These are phyloP conservation scores for Allomyces macrogynus DNA, from an alignment of 192 early-diverging fungal genomes.

Conservation along the genomic window DNA sequence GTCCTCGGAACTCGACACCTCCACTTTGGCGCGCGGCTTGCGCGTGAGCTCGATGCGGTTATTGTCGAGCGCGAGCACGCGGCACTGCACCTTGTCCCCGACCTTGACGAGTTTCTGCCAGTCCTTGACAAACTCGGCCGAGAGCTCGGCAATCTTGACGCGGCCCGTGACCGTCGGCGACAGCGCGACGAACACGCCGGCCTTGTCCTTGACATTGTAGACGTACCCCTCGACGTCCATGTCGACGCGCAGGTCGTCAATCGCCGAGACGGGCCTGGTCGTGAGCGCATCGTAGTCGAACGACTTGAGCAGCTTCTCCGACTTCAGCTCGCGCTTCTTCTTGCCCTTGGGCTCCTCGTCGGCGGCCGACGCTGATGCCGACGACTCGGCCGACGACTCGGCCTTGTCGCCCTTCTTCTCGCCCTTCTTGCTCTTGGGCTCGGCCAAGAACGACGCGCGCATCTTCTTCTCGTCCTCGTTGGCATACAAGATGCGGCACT, in stretches of 20 bases:
- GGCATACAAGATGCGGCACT: slow-evolving; percentile 46
- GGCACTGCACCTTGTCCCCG: slow-evolving; percentile 58
- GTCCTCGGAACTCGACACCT: slow-evolving; percentile 13
- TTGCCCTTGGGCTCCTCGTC: neutral
- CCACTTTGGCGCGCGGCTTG: slow-evolving; percentile 33
- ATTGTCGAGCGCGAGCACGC: slow-evolving; percentile 33
- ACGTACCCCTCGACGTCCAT: slow-evolving; percentile 53
- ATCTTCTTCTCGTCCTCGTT: slow-evolving; percentile 36
- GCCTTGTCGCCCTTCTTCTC: slow-evolving; percentile 16
- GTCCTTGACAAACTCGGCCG: slow-evolving; percentile 69
- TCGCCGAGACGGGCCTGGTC: slow-evolving; percentile 12
- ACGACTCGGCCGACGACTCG: neutral
- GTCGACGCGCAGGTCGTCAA: slow-evolving; percentile 34
- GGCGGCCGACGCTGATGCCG: too few relatives aligned
- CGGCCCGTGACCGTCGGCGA: slow-evolving; percentile 39
- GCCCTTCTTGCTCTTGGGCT: slow-evolving; percentile 28
- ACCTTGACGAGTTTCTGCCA: slow-evolving; percentile 48
- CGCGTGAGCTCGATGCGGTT: slow-evolving; percentile 51
- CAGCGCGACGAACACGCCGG: slow-evolving; percentile 50
- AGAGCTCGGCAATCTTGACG: slow-evolving; percentile 68
- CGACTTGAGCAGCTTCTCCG: neutral
- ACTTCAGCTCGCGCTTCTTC: slow-evolving; percentile 1
- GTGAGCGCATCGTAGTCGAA: slow-evolving; percentile 20
- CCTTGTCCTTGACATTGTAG: slow-evolving; percentile 37
- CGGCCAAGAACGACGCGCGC: slow-evolving; percentile 22